A percentile compares a stretch with the other conserved stretches of the same genome.
Evolutionary conservation across 345 rosid genomes (phyloP).

Genomic region (Laguncularia racemosa): DNA sequence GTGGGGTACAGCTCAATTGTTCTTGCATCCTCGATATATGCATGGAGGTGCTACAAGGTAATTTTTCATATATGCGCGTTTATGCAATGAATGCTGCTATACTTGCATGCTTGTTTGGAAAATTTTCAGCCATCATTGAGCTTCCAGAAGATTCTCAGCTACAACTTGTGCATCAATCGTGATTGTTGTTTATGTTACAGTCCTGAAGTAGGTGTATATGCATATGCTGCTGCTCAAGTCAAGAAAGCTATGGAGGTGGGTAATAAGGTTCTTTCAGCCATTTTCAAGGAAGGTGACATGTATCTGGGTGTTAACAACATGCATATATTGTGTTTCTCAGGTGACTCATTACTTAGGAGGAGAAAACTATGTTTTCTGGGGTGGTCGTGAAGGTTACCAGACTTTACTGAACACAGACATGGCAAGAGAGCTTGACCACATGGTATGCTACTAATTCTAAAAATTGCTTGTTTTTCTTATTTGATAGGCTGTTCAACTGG

Average conservation of each 20-base stretch:
- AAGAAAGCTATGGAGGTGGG: slow-evolving; percentile 92
- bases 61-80: not conserved
- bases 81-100: not conserved
- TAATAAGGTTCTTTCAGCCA: not conserved
- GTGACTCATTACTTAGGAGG: slow-evolving; percentile 94
- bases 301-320: not conserved
- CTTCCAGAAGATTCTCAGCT: no score
- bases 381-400: slow-evolving; percentile 99
- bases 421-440: slow-evolving; percentile 88
- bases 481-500: not conserved
- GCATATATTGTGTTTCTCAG: slow-evolving; percentile 18
- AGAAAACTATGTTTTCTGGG: slow-evolving; percentile 98
- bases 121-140: no score
- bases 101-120: not conserved
- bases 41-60: slow-evolving; percentile 98
- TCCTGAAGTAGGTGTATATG: slow-evolving; percentile 80
- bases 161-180: not conserved
- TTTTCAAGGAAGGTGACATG: no score
- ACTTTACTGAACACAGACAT: slow-evolving; percentile 88
- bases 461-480: not conserved
- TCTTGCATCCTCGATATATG: slow-evolving; percentile 94
- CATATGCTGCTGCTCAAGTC: slow-evolving; percentile 96
- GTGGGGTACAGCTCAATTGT: slow-evolving; percentile 98
- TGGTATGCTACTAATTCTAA: slow-evolving; percentile 28
- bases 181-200: slow-evolving; percentile 23